Base-by-base conservation (phyloP, 257 asterid species). In the Prunella vulgaris region DNA sequence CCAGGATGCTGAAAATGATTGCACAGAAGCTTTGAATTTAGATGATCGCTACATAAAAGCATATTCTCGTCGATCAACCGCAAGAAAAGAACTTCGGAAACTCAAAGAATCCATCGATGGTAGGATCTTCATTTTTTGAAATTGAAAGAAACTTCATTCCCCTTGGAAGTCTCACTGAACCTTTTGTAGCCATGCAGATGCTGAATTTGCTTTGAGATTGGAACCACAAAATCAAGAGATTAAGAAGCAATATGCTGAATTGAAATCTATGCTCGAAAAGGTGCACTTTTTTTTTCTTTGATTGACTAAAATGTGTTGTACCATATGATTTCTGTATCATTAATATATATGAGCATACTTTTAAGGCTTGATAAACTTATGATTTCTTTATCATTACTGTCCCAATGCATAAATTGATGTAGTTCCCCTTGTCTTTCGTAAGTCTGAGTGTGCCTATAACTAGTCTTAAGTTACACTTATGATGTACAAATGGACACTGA, bases 1-100 rank as follows among this genome's bases (percentile, higher is more conserved):
- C 79, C 86, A 71, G 80, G 97, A 94, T 74, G 99, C 97, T 68
- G 99, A 94, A 78, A 76, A 77, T 80, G 99, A 94, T 81, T 94
- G 97, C 73, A 79, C 90, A 0, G 99, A 94, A 76, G 99, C 99
- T 49, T 80, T 94, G 79, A 84, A 82, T 81, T 79, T 94, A 77
- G 99, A 94, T 74, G 97, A 91, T 78, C 93, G 86, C 9, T 91
- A 91, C 83, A 82, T 92, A 74, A 94, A 94, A 82, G 97, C 99
- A 15, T 94, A 94, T 77, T 94, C 97, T 67, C 96, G 99, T 5
- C 91, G 99, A 70, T 84, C 96, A 44, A 94, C 96, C 8, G 93
- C 99, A 60, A 82, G 96, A 78, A 91, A 86, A 76, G 97, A 94
- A 80, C 97, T 94, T 68, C 95, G 93, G 70, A 94, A 87, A 86